Percentiles rank a stretch among this genome's conserved stretches.
These are phyloP conservation scores for Brassica incana DNA, from an alignment of 345 rosid genomes.

Conservation along the genomic window DNA sequence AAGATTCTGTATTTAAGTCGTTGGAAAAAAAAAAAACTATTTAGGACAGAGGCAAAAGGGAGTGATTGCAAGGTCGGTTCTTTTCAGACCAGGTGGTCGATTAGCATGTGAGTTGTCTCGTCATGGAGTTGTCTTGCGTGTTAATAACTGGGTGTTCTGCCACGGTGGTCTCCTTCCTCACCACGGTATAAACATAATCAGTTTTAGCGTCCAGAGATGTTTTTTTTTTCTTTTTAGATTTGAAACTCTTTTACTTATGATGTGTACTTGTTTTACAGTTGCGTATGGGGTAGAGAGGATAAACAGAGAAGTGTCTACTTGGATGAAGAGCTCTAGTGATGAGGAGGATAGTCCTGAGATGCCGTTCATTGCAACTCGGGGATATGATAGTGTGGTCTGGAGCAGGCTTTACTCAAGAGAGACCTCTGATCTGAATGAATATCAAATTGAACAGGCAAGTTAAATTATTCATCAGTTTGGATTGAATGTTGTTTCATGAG, in stretches of 20 bases:
- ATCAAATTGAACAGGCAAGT: slow-evolving; percentile 70
- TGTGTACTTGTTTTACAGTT: slow-evolving; percentile 50
- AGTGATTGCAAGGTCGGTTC: slow-evolving; percentile 74
- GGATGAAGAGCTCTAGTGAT: slow-evolving; percentile 71
- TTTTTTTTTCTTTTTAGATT: neutral
- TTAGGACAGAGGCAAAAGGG: slow-evolving; percentile 99
- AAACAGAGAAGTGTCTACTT: slow-evolving; percentile 76
- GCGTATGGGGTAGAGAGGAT: slow-evolving; percentile 83
- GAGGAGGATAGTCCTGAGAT: slow-evolving; percentile 46
- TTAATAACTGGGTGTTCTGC: slow-evolving; percentile 95
- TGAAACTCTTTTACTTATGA: slow-evolving; percentile 35
- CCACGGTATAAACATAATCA: slow-evolving; percentile 55
- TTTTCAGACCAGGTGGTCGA: slow-evolving; percentile 84
- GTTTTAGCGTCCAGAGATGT: neutral
- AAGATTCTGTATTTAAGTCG: slow-evolving; percentile 5
- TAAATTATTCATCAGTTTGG: neutral
- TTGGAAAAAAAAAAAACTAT: slow-evolving; percentile 37
- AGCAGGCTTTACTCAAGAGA: slow-evolving; percentile 84
- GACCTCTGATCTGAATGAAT: slow-evolving; percentile 53
- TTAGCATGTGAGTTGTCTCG: slow-evolving; percentile 74
- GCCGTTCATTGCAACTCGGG: slow-evolving; percentile 80
- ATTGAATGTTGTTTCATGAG: neutral
- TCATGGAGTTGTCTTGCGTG: slow-evolving; percentile 67
- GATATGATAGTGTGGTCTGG: slow-evolving; percentile 92
- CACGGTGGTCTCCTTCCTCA: slow-evolving; percentile 96